Base-by-base conservation (phyloP, 139 green algal genomes). In the Auxenochlorella pyrenoidosa region DNA sequence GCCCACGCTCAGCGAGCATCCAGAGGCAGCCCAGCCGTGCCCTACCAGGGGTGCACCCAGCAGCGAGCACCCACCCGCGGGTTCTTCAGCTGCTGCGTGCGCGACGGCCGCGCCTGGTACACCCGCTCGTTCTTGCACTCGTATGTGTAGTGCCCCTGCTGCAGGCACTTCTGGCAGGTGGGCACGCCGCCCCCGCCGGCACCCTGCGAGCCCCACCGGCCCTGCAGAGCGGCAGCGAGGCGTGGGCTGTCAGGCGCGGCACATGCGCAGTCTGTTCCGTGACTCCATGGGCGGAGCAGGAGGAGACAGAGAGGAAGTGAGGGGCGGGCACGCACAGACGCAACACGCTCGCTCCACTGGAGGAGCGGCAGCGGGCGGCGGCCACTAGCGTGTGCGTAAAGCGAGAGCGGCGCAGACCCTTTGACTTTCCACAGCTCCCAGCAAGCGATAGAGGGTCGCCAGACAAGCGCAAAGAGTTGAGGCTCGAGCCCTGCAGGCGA, bases 121-220 rank as follows among this genome's bases (percentile, higher is more conserved):
- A 90, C 90, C 3, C 87, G 60, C 34, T 96, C 88, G 60, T 93
- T 92, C 80, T 95, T 96, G 89, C 94, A 97, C 88, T 97, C 92
- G 68, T 94, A 97, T 1, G 95, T 97, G 88, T 89, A 97, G 82
- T 97, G 94, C 0, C 94, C 94, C 8, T 65, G 71, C 85, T 96
- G 93, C 63, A 92, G 58, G 75, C 83, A 94, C 30, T 75, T 77
- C 44, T 94, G 91, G 83, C 91, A 94, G 30, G 65, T 84, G 47
- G 85, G 47, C 0, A 38, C 76, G 44, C 73, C 76, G 32, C 84
- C 84, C 34, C 28, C 40, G 51, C 83, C 40, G 43, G 36, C 30
- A 13, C 82, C 66, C 54, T 63, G 54, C 54, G 54, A 26, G 15
- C 54, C 54, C 36, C 66, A 86, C 10, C 43, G 32, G 66, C 66